phyloP scores from a whole-genome alignment of 495 filamentous ascomycete genomes.

The Annulohypoxylon maeteangense region DNA sequence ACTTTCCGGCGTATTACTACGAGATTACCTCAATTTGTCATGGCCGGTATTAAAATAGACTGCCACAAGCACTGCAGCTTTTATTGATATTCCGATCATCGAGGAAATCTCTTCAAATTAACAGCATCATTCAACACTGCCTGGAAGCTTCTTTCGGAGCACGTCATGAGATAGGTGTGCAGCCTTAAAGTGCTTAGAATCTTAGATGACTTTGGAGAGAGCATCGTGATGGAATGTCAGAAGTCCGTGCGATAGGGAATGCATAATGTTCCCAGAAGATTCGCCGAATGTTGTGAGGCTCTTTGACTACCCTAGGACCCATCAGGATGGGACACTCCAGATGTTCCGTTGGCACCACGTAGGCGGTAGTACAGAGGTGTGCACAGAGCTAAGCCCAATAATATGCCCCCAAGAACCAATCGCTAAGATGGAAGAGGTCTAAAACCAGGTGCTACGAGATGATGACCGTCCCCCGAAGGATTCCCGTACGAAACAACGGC shows the following conservation, averaged over 20 bases:
- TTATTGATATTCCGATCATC: not conserved
- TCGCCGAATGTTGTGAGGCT: slow-evolving; percentile 36
- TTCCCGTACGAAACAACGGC: slow-evolving; percentile 12
- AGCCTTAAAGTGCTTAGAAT: slow-evolving; percentile 3
- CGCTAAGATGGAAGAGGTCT: not conserved
- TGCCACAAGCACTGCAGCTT: not conserved
- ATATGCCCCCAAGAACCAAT: slow-evolving; percentile 13
- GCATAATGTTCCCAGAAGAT: slow-evolving; percentile 18
- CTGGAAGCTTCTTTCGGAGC: not conserved
- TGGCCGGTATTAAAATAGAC: slow-evolving; percentile 29
- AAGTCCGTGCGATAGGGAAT: slow-evolving; percentile 9
- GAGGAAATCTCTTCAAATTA: slow-evolving; percentile 6
- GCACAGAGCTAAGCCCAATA: slow-evolving; percentile 33
- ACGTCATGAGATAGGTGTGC: slow-evolving; percentile 3
- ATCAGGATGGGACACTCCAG: slow-evolving; percentile 36
- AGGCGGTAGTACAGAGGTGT: slow-evolving; percentile 29
- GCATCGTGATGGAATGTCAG: not conserved
- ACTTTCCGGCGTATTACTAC: slow-evolving; percentile 40
- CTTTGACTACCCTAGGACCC: slow-evolving; percentile 32
- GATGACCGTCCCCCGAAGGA: slow-evolving; percentile 19
- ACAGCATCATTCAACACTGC: not conserved
- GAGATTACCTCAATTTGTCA: slow-evolving; percentile 40
- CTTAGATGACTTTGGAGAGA: not conserved
- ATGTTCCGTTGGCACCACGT: slow-evolving; percentile 43
- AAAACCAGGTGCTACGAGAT: slow-evolving; percentile 17